Conservation (phyloP, 1,284 basidiomycete genomes). For the Pseudozyma sp. region DNA sequence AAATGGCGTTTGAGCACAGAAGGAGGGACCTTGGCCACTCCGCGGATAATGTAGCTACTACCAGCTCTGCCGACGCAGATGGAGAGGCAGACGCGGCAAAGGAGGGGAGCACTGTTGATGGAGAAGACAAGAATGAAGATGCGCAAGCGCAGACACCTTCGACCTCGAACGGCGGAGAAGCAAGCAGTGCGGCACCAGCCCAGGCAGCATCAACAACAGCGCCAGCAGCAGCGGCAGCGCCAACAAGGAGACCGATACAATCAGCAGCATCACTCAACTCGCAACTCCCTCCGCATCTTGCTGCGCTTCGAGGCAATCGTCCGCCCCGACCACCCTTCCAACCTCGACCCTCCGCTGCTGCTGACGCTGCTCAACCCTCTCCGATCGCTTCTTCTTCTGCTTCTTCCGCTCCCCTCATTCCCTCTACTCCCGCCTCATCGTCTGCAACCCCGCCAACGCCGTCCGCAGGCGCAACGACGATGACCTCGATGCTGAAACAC, state of each 20-base stretch:
- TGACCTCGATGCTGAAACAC: slow-evolving; percentile 50
- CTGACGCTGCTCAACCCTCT: no score
- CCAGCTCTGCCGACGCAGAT: background rate
- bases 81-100: background rate
- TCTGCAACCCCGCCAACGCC: background rate
- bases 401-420: background rate
- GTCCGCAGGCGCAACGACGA: background rate
- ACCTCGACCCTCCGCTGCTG: background rate
- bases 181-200: background rate
- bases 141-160: background rate
- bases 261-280: slow-evolving; percentile 52
- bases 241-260: slow-evolving; percentile 30
- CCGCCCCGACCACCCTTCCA: slow-evolving; percentile 6
- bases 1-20: slow-evolving; percentile 62
- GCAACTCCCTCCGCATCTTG: slow-evolving; percentile 57
- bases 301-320: slow-evolving; percentile 50
- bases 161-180: background rate
- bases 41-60: slow-evolving; percentile 3
- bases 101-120: background rate
- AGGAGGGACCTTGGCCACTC: slow-evolving; percentile 36
- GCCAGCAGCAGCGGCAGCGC: slow-evolving; percentile 1
- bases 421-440: background rate
- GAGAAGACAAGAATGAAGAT: background rate
- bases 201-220: slow-evolving; percentile 3
- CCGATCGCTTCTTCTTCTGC: no score